Evolutionary conservation across 2,329 filamentous ascomycete genomes (phyloP), one percentile per base, ranked within the genome.

Genomic region (Amylocarpus encephaloides): DNA sequence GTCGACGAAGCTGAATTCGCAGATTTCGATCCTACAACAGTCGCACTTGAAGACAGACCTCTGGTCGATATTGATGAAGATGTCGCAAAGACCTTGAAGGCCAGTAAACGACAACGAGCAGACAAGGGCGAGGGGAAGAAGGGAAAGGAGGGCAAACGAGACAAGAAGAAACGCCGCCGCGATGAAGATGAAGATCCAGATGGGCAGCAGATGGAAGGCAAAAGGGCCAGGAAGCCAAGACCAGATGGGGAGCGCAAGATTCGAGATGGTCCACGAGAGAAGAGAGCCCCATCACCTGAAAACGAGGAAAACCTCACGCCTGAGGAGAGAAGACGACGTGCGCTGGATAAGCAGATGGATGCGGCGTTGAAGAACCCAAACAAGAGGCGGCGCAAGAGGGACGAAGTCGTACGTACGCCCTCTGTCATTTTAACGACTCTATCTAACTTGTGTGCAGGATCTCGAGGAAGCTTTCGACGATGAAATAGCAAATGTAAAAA

Each of bases 381-480:
- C 49, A 88, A 88, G 62, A 61, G 65, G 53, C 61, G 65, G 70
- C 80, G 79, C 56, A 92, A 88, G 75, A 88, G 88, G 74, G 87
- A 91, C 65, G 91, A 93, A 60, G 90, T 95, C 67, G 87, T 91
- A 75, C 48, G 83, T 75, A 36, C 32, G n/a, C 22, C 29, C 30
- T 5, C 13, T 26, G 3, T 5, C 19, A 15, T n/a, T 12, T 26
- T n/a, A n/a, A 2, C 22, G 10, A 26, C 5, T 15, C 33, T 16
- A 15, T 53, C 63, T 61, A 52, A 60, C 38, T 26, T 26, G 42
- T 15, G 29, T 54, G 10, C 61, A 92, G 86, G 92, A 97, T 58
- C 77, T 97, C 42, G 91, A 96, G 67, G 85, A 89, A 62, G 85
- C 87, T 70, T 87, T 92, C 59, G 93, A 97, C 66, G 86, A 90